These are phyloP conservation scores for Penicillium antarcticum DNA, from an alignment of 495 filamentous ascomycete species.

Conservation along the genomic window DNA sequence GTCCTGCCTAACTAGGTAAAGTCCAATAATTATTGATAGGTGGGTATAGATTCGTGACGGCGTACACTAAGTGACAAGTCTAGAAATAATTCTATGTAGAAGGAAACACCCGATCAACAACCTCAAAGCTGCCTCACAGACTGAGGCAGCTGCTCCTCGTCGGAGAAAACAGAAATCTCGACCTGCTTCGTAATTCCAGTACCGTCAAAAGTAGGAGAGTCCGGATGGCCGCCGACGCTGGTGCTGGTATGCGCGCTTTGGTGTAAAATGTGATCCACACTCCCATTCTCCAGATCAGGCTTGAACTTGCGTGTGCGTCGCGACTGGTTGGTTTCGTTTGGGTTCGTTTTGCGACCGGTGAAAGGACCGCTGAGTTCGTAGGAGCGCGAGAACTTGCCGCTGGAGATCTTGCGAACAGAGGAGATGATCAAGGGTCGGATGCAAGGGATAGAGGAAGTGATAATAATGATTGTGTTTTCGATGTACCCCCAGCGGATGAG, in stretches of 20 bases:
- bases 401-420: constrained; percentile 39
- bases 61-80: not conserved
- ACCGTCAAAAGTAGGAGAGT: constrained; percentile 10
- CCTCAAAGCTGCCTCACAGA: not conserved
- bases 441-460: constrained; percentile 34
- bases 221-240: constrained; percentile 9
- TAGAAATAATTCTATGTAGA: not conserved
- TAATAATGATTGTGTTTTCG: constrained; percentile 34
- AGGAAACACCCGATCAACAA: not conserved
- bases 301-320: constrained; percentile 9
- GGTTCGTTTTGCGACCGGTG: constrained; percentile 9
- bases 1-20: no score
- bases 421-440: constrained; percentile 34
- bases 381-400: constrained; percentile 20
- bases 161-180: constrained; percentile 26
- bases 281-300: constrained; percentile 23
- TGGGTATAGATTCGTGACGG: not conserved
- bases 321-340: constrained; percentile 16
- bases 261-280: constrained; percentile 31
- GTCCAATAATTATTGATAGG: not conserved
- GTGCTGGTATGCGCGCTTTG: constrained; percentile 12
- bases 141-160: not conserved
- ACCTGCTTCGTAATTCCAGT: constrained; percentile 32
- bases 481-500: constrained; percentile 35
- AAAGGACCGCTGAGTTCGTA: constrained; percentile 32